A percentile compares a stretch with the other conserved stretches of the same genome.
Evolutionary conservation across 148 eudicot genomes (phyloP).

Genomic region (Agrostemma githago): DNA sequence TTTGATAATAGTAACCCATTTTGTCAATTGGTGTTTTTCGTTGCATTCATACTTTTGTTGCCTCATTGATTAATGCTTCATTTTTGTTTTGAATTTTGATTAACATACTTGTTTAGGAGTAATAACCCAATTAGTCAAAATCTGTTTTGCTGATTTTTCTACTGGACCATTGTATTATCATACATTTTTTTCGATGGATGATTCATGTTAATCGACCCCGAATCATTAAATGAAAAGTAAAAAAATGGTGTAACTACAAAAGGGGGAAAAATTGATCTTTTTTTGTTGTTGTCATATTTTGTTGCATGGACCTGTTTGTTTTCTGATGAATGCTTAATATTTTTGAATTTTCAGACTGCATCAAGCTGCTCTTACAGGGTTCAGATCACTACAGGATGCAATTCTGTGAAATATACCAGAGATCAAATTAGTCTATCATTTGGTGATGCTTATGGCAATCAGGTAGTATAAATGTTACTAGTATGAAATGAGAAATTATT

Average conservation of each 20-base stretch:
- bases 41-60: neutral
- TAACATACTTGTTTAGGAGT: neutral
- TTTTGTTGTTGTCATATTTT: neutral
- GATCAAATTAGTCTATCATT: constrained; percentile 52
- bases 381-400: constrained; percentile 47
- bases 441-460: constrained; percentile 59
- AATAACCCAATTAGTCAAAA: neutral
- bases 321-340: neutral
- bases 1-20: neutral
- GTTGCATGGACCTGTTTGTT: neutral
- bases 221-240: neutral
- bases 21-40: neutral
- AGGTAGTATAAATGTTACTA: constrained; percentile 32
- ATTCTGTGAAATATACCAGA: constrained; percentile 39
- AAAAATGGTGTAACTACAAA: neutral
- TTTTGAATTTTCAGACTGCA: constrained; percentile 19
- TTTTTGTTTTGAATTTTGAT: neutral
- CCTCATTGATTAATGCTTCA: neutral
- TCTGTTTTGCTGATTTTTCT: neutral
- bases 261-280: neutral
- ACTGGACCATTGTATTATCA: neutral
- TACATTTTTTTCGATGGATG: neutral
- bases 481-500: neutral
- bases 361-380: constrained; percentile 30
- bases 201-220: neutral